Base-by-base conservation (phyloP, 2,329 filamentous ascomycete species). In the Penicillium verrucosum region DNA sequence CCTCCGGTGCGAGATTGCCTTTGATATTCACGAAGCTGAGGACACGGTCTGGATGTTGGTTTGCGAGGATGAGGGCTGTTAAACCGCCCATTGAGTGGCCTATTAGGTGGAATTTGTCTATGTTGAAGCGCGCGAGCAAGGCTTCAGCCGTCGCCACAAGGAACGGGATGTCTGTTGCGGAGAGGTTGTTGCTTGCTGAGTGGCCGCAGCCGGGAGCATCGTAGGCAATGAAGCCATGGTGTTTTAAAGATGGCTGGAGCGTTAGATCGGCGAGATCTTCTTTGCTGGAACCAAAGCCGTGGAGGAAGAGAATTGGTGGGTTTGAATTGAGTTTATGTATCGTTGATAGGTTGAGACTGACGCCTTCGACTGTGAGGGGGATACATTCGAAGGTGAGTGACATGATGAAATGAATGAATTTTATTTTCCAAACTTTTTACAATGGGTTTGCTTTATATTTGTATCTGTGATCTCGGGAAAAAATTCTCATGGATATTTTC, bases 41-140 rank as follows among this genome's bases (percentile, higher is more conserved):
- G 9, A 66, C 48, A 5, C 51, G 52, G 9, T 53, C 40, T 5
- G 61, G 62, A 27, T 59, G 40, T 0, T 40, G 23, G 6, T 60
- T 54, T 4, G 65, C 65, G 8, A 67, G 62, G 3, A 65, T 41
- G 5, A 68, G 62, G 0, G 63, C 65, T 6, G 65, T 63, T 1
- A 68, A 54, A 0, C 65, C 66, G 11, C 66, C 63, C 65, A 69
- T 68, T 10, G 65, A 69, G 46, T 69, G 65, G 32, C 66, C 65
- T 7, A 67, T 63, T 1, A 69, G 50, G 21, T 67, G 65, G 43
- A 66, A 65, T 21, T 46, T 37, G 34, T 38, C 50, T 44, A 68
- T 60, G 1, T 59, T 46, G 50, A 64, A 67, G 34, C 63, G 60
- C 1, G 54, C 27, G 1, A 68, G 60, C 4, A 67, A 37, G 0